These are phyloP conservation scores for Physaria fendleri DNA, from an alignment of 345 rosid species.

Conservation along the genomic window DNA sequence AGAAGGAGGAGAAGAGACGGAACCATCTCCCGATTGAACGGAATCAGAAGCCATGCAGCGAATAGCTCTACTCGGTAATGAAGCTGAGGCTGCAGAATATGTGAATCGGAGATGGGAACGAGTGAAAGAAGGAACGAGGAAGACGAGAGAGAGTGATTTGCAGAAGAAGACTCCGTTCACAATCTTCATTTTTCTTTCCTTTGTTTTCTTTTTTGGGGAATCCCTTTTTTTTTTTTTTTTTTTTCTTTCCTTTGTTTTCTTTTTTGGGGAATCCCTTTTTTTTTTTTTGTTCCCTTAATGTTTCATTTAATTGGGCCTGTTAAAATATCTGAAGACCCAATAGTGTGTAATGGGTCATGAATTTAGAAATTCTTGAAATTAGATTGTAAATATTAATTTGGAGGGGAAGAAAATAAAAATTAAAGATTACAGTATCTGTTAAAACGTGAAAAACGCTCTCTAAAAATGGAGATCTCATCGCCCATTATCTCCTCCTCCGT, in stretches of 20 bases:
- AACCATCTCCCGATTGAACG: conserved; percentile 33
- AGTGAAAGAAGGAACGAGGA: conserved; percentile 39
- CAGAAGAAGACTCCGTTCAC: conserved; percentile 44
- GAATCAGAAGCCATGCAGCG: conserved; percentile 42
- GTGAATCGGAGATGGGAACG: conserved; percentile 35
- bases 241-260: neutral
- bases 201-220: neutral
- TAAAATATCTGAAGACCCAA: neutral
- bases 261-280: conserved; percentile 7
- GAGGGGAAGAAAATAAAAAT: too few relatives aligned
- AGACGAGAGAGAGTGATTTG: conserved; percentile 39
- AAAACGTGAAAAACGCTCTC: too few relatives aligned
- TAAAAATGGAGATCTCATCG: too few relatives aligned
- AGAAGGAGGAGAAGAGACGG: conserved; percentile 11
- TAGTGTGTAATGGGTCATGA: neutral
- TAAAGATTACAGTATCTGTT: too few relatives aligned
- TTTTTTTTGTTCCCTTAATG: neutral
- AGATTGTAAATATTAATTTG: too few relatives aligned
- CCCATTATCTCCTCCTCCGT: too few relatives aligned
- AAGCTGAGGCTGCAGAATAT: conserved; percentile 22
- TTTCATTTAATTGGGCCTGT: neutral
- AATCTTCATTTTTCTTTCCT: conserved; percentile 34
- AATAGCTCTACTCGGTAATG: conserved; percentile 25
- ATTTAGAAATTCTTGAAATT: neutral
- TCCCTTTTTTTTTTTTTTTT: neutral